Percentiles rank a stretch among this genome's conserved stretches.
Conservation (phyloP, 1,284 basidiomycete species). For the Marasmius tenuissimus region DNA sequence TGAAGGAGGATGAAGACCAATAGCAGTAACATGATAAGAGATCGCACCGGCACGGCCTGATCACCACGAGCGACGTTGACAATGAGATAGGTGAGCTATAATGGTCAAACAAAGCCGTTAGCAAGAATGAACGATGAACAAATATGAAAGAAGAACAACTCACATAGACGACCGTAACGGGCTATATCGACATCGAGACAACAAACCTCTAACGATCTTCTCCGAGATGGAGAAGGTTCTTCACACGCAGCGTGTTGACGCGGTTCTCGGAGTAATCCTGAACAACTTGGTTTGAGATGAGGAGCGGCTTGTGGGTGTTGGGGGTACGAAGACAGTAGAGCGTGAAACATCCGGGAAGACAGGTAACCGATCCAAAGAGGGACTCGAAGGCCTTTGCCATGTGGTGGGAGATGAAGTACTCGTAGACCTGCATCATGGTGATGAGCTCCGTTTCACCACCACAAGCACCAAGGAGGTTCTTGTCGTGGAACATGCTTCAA, state of each 20-base stretch:
- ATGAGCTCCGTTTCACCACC: constrained; percentile 92
- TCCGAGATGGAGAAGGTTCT: constrained; percentile 92
- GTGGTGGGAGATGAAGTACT: constrained; percentile 97
- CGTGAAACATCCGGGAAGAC: constrained; percentile 97
- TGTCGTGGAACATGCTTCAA: constrained; percentile 84
- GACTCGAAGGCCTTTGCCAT: constrained; percentile 98
- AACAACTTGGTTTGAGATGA: constrained; percentile 88
- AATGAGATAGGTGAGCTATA: too few species aligned
- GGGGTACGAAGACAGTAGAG: constrained; percentile 90
- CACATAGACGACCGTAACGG: constrained; percentile 93
- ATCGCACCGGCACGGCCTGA: too few species aligned
- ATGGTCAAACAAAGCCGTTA: too few species aligned
- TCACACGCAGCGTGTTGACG: constrained; percentile 97
- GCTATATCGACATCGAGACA: constrained; percentile 81
- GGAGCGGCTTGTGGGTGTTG: constrained; percentile 90
- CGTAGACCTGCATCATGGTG: constrained; percentile 99
- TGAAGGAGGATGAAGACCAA: too few species aligned
- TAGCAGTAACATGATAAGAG: too few species aligned
- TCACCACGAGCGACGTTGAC: too few species aligned
- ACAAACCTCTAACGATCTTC: constrained; percentile 99
- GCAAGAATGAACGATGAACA: too few species aligned
- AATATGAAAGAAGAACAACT: constrained; percentile 38
- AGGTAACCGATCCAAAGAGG: constrained; percentile 96
- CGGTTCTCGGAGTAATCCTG: constrained; percentile 95
- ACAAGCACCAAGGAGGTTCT: constrained; percentile 91